Base-by-base conservation (phyloP, 1,139 yeast genomes). In the Saccharomyces pastorianus region DNA sequence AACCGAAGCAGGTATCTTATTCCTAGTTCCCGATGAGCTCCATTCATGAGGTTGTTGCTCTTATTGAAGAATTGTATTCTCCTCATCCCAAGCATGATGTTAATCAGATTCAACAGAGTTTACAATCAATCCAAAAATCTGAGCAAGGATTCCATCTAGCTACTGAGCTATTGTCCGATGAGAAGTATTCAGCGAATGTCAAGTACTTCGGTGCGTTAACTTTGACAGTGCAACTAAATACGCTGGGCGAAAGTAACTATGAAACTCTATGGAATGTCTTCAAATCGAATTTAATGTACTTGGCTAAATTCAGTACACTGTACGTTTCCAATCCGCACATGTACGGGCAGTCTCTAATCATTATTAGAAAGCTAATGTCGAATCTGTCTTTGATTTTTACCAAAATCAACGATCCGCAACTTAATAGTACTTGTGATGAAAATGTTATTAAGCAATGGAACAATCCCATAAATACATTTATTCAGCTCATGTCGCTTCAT, bases 151-250 rank as follows among this genome's bases (percentile, higher is more conserved):
- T 76, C 58, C 61, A 66, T 6, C 63, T 84, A 32, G 89, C 88
- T 0, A 74, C 75, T 52, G 67, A 74, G 47, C 68, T 85, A 26
- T 66, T 84, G 34, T 63, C 68, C 4, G 70, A 70, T 2, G 65
- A 60, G 2, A 55, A 52, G 0, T 64, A 68, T 7, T 76, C 81
- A 2, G 61, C 73, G 41, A 80, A 81, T 61, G 82, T 84, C 54
- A 77, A 79, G 61, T 86, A 82, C 66, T 85, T 85, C 64, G 93
- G 93, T 1, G 91, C 91, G 0, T 71, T 85, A 55, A 84, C 91
- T 0, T 80, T 81, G 54, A 78, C 89, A 0, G 83, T 83, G 31
- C 80, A 82, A 51, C 71, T 82, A 49, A 77, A 75, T 49, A 67
- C 63, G 20, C 42, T 4, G 42, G 42, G 42, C 4, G 59, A 61